Evolutionary conservation across 1,284 basidiomycete genomes (phyloP).

Genomic region (Leccinum olivaceoglutinosum): DNA sequence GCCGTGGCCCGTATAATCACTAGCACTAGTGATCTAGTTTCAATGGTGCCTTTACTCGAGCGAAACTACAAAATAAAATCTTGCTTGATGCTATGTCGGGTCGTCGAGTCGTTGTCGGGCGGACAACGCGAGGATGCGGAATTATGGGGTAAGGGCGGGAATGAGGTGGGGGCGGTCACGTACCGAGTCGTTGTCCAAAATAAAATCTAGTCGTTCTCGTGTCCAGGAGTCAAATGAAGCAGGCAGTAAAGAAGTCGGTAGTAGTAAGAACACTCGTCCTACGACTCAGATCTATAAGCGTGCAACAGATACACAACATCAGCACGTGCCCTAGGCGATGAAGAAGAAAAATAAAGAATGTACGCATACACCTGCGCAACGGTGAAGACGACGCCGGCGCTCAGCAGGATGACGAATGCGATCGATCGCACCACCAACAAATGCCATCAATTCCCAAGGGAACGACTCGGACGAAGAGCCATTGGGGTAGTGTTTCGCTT

Average conservation of each 20-base stretch:
- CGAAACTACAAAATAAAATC: neutral
- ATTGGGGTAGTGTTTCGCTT: too few relatives aligned
- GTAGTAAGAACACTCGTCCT: neutral
- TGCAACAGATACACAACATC: neutral
- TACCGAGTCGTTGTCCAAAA: too few relatives aligned
- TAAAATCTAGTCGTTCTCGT: neutral
- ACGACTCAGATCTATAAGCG: neutral
- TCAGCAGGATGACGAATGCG: too few relatives aligned
- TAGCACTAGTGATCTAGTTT: neutral
- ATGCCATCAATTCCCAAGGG: too few relatives aligned
- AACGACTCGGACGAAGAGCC: too few relatives aligned
- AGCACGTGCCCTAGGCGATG: neutral
- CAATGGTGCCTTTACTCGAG: neutral
- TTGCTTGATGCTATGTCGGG: too few relatives aligned
- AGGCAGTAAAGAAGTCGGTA: neutral
- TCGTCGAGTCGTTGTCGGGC: too few relatives aligned
- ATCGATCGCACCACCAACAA: too few relatives aligned
- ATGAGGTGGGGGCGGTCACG: too few relatives aligned
- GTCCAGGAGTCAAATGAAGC: neutral
- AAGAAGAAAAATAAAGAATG: neutral
- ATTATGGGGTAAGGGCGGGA: too few relatives aligned
- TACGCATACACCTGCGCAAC: constrained; percentile 29
- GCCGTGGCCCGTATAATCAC: too few relatives aligned
- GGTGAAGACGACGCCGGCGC: constrained; percentile 15
- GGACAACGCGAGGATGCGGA: too few relatives aligned